Evolutionary conservation across 2,329 filamentous ascomycete species (phyloP), one percentile per base, ranked within the genome.

Genomic region (Tolypocladium amazonense): DNA sequence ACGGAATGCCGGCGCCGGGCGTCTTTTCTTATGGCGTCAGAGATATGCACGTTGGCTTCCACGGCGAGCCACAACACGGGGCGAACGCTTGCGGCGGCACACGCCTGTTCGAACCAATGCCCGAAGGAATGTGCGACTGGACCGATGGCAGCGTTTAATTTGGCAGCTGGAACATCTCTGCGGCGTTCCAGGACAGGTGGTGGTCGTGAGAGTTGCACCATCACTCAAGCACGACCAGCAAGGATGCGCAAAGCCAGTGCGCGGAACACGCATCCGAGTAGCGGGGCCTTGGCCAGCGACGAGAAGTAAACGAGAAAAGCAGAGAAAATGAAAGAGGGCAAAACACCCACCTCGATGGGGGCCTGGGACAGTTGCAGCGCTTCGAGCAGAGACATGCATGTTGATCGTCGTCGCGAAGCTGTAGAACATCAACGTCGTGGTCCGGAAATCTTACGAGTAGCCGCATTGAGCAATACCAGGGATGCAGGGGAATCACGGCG

Each of bases 21-120:
- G 62, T 64, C 50, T 70, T 66, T 53, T 68, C 68, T 18, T 70
- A 66, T 43, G 62, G 59, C 45, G 59, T 69, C 60, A 62, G 58
- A 59, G 67, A 70, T 54, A 63, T 70, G 60, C 66, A 67, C 53
- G 62, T 66, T 53, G 63, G 66, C 25, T 37, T 27, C 53, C n/a
- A 38, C 15, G 53, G 33, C 33, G 53, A 56, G 35, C 53, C 39
- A 12, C 53, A 25, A 38, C 23, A 55, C 53, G 30, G 30, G 30
- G 30, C 23, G 9, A 23, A 33, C 27, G 38, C 38, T 25, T n/a
- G 27, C 39, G 39, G 35, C 37, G 27, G 15, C 27, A 4, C 56
- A 30, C 38, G 56, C 4, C 38, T 57, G 3, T 57, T 57, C 41
- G 56, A 57, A 11, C 2, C 52, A 18, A 20, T 25, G n/a, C 23